A percentile compares a stretch with the other conserved stretches of the same genome.
Conservation (phyloP, 2,329 filamentous ascomycete species). For the Aspergillus sojae region DNA sequence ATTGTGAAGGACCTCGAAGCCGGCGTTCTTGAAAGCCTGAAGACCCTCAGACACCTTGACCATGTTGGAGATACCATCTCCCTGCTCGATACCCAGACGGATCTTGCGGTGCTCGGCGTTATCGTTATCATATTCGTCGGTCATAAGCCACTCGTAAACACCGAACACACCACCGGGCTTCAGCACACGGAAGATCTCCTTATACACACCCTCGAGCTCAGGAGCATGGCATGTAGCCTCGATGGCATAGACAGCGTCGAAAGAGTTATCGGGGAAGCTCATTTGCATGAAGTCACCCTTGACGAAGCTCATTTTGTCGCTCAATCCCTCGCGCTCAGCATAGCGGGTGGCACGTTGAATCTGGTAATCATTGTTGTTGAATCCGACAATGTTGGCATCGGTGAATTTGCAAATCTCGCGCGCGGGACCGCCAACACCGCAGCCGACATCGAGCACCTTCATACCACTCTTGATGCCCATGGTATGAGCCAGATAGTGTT, state of each 20-base stretch:
- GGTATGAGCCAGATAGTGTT: conserved; percentile 92
- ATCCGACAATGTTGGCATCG: conserved; percentile 81
- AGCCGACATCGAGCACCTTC: conserved; percentile 93
- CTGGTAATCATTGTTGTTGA: conserved; percentile 99
- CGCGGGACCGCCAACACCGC: conserved; percentile 92
- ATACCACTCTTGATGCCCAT: conserved; percentile 85
- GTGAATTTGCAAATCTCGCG: conserved; percentile 96
- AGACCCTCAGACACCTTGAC: conserved; percentile 81
- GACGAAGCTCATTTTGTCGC: conserved; percentile 78
- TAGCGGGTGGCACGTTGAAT: conserved; percentile 90
- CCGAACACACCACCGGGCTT: conserved; percentile 96
- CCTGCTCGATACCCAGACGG: conserved; percentile 90
- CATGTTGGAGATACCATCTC: conserved; percentile 98
- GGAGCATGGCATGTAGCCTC: conserved; percentile 96
- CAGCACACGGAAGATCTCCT: conserved; percentile 89
- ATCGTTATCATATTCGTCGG: conserved; percentile 86
- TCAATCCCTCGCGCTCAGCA: conserved; percentile 77
- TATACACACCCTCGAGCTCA: conserved; percentile 86
- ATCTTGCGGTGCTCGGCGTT: conserved; percentile 86
- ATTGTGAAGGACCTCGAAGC: conserved; percentile 79
- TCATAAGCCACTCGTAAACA: conserved; percentile 99
- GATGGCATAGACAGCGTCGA: conserved; percentile 95
- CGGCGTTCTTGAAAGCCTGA: conserved; percentile 80
- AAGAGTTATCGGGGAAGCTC: conserved; percentile 87
- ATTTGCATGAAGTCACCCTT: conserved; percentile 99